Conservation (phyloP, 2,329 filamentous ascomycete species). For the Emmonsiellopsis sp. region DNA sequence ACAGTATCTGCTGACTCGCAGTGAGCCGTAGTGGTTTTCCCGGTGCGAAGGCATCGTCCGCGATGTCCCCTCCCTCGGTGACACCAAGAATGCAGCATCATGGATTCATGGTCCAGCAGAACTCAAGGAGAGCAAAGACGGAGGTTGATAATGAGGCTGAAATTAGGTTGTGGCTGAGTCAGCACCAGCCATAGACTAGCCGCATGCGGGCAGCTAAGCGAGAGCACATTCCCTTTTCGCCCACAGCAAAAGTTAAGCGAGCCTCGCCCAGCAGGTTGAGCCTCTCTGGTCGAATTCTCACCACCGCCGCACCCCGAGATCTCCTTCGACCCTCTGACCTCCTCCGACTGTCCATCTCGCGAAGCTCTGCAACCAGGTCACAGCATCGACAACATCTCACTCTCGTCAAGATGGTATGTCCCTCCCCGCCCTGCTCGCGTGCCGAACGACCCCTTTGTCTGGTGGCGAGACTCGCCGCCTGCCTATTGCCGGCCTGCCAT, state of each 20-base stretch:
- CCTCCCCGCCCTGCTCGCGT: neutral
- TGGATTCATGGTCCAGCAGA: too few species aligned
- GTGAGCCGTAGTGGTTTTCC: too few species aligned
- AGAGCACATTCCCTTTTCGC: conserved; percentile 28
- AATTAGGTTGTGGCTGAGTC: conserved; percentile 1
- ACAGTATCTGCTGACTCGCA: too few species aligned
- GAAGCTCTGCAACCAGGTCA: conserved; percentile 25
- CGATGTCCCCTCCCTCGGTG: too few species aligned
- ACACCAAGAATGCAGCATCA: too few species aligned
- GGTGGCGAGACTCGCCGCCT: neutral
- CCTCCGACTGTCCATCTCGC: conserved; percentile 23
- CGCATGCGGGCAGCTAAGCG: conserved; percentile 25
- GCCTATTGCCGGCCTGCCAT: neutral
- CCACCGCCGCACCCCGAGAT: neutral
- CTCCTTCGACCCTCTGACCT: conserved; percentile 12
- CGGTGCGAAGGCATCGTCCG: too few species aligned
- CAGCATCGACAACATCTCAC: conserved; percentile 31
- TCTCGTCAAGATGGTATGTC: conserved; percentile 36
- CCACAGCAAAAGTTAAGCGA: neutral
- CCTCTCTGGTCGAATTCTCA: neutral
- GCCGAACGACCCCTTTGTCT: neutral
- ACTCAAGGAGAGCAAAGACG: neutral
- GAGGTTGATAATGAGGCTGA: conserved; percentile 1
- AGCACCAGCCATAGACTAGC: neutral
- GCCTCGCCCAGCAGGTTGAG: neutral